Base-by-base conservation (phyloP, 352 stramenopile genomes). In the Globisporangium canariense region DNA sequence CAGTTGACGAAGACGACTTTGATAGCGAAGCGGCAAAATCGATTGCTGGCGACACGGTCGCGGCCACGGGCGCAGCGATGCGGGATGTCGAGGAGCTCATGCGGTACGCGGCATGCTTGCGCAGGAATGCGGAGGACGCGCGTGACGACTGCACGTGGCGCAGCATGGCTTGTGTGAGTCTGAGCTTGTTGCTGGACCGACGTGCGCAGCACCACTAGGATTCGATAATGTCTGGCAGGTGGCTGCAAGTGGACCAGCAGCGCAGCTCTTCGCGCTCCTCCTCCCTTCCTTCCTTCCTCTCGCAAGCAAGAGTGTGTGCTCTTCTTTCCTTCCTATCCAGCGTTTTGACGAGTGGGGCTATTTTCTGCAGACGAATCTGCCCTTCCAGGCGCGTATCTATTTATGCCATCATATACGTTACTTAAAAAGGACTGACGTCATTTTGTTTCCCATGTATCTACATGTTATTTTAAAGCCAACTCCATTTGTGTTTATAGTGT, bases 1-100 rank as follows among this genome's bases (percentile, higher is more conserved):
- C 65, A 8, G 68, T 92, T 62, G 88, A 96, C 70, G 66, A 96
- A 32, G 92, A 97, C 56, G 89, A 41, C 5, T 22, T 34, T 6
- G 49, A 20, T 6, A 51, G 3, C n/a, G 64, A 52, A 3, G 58
- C 16, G 3, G 49, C 40, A 50, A 67, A 67, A 20, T 62, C 40
- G 4, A 46, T 63, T 13, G 51, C 62, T 2, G 62, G 54, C 16
- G 62, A 67, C 20, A 67, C 54, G 10, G 9, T 67, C 20, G 62
- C 62, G 16, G 54, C 36, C 5, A 67, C 30, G 18, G 62, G 62
- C 7, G 62, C 62, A 8, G 62, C 62, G 2, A 43, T 53, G 18
- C 62, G 53, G 4, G 62, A 62, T 46, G 62, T 67, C 54, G 62
- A 67, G 32, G 62, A 67, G 54, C 62, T 67, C 45, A 49, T 50